These are phyloP conservation scores for Geotrichum cucujoidarum DNA, from an alignment of 1,139 yeast genomes.

Conservation along the genomic window DNA sequence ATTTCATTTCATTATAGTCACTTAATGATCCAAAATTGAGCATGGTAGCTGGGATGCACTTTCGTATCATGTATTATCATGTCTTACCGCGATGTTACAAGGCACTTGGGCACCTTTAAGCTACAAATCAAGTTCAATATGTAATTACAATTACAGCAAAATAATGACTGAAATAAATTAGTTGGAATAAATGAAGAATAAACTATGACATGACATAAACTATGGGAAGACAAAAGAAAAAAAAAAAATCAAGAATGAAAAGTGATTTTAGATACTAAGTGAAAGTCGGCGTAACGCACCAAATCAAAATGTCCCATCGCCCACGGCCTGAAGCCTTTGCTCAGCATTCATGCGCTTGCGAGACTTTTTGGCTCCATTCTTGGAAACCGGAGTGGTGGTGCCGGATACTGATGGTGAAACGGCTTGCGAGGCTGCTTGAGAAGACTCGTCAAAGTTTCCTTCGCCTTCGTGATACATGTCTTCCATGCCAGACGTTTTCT, in stretches of 20 bases:
- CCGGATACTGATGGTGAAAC: constrained; percentile 26
- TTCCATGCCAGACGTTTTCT: constrained; percentile 36
- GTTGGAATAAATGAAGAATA: not conserved
- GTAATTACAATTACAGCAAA: too few species aligned
- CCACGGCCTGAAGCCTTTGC: constrained; percentile 22
- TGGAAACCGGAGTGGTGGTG: not conserved
- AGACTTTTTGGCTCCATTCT: constrained; percentile 6
- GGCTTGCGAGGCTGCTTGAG: constrained; percentile 11
- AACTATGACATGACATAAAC: not conserved
- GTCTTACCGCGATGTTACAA: too few species aligned
- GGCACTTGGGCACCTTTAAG: too few species aligned
- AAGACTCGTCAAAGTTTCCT: constrained; percentile 44
- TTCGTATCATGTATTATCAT: too few species aligned
- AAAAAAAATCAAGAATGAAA: not conserved
- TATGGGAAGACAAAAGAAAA: not conserved
- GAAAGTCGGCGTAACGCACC: not conserved
- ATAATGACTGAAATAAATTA: not conserved
- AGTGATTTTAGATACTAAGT: not conserved
- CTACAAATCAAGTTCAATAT: too few species aligned
- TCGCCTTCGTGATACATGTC: constrained; percentile 62
- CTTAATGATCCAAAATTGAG: too few species aligned
- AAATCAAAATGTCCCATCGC: constrained; percentile 11
- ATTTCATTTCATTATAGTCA: too few species aligned
- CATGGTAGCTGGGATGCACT: too few species aligned
- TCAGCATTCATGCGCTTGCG: constrained; percentile 21